phyloP scores from a whole-genome alignment of 306 rosid species.

The Quercus berberidifolia region DNA sequence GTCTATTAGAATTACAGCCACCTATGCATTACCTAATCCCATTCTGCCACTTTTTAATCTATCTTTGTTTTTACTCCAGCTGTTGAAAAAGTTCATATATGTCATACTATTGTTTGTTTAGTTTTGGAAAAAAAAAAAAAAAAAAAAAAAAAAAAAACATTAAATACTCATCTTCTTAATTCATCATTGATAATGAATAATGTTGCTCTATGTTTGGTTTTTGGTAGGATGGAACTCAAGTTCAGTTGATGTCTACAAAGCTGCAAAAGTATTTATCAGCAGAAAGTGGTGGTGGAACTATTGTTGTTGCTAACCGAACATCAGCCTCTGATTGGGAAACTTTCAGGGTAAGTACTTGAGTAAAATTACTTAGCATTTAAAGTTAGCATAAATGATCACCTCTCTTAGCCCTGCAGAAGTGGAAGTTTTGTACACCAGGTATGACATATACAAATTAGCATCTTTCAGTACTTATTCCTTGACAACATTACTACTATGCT shows the following conservation, averaged over 20 bases:
- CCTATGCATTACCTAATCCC: too few relatives aligned
- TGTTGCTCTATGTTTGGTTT: background rate
- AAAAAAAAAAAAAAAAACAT: too few relatives aligned
- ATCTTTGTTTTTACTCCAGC: too few relatives aligned
- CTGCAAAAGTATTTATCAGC: conserved; percentile 44
- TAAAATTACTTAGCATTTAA: background rate
- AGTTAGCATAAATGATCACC: background rate
- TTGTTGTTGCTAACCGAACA: conserved; percentile 48
- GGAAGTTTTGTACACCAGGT: too few relatives aligned
- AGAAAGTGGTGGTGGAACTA: conserved; percentile 54
- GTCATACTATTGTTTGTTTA: background rate
- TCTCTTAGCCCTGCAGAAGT: too few relatives aligned
- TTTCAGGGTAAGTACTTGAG: conserved; percentile 39
- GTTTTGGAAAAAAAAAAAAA: too few relatives aligned
- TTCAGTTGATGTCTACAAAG: conserved; percentile 49
- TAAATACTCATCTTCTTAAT: background rate
- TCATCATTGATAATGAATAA: background rate
- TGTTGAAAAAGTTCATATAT: background rate
- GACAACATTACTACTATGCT: background rate
- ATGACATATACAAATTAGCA: too few relatives aligned
- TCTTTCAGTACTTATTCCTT: background rate
- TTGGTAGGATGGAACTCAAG: conserved; percentile 67
- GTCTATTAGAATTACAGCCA: background rate
- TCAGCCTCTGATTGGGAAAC: conserved; percentile 57
- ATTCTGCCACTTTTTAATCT: too few relatives aligned